Conservation (phyloP, 192 early-diverging fungal species). For the Kickxella alabastrina region DNA sequence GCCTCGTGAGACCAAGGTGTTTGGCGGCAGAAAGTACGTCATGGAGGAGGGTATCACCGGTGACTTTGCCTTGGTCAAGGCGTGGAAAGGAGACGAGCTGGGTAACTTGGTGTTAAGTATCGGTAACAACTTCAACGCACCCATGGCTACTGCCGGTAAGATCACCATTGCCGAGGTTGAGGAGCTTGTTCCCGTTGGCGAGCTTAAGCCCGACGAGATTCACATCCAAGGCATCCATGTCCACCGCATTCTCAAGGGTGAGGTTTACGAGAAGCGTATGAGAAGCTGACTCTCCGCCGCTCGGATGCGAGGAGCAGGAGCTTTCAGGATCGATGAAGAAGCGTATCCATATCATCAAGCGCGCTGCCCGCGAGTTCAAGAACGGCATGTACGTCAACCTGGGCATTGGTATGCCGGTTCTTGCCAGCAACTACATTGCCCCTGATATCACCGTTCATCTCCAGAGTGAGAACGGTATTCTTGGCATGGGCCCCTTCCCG, state of each 20-base stretch:
- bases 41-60: constrained; percentile 75
- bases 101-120: constrained; percentile 73
- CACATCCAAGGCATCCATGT: constrained; percentile 73
- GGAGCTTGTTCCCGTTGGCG: constrained; percentile 69
- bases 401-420: constrained; percentile 78
- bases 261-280: constrained; percentile 72
- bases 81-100: constrained; percentile 80
- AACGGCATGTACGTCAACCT: constrained; percentile 72
- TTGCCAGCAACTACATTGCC: constrained; percentile 71
- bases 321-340: constrained; percentile 40
- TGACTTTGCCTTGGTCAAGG: constrained; percentile 74
- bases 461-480: constrained; percentile 78
- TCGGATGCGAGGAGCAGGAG: constrained; percentile 22
- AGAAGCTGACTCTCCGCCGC: constrained; percentile 57
- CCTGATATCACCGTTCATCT: constrained; percentile 66
- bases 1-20: constrained; percentile 65
- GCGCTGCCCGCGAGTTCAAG: constrained; percentile 75
- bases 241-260: constrained; percentile 67
- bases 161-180: constrained; percentile 77
- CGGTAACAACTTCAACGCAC: constrained; percentile 74
- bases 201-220: constrained; percentile 65
- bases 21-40: constrained; percentile 65
- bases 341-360: constrained; percentile 67
- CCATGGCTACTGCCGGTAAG: constrained; percentile 70
- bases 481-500: constrained; percentile 75